Conservation (phyloP, 768 basidiomycete genomes). For the Tulasnella sp. region DNA sequence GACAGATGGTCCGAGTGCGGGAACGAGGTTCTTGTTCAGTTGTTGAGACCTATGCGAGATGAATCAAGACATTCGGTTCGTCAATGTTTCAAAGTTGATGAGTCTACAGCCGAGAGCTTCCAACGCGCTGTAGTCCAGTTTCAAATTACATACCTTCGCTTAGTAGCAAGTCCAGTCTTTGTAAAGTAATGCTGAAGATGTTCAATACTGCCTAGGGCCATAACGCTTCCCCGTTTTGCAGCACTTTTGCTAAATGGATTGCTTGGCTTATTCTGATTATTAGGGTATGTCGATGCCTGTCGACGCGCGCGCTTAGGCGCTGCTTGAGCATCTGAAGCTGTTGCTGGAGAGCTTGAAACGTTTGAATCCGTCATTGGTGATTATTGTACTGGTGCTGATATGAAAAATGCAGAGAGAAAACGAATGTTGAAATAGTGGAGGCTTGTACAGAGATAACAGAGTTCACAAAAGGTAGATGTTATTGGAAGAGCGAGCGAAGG, state of each 20-base stretch:
- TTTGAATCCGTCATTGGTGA: too few species aligned
- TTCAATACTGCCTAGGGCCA: conserved; percentile 90
- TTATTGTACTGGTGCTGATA: too few species aligned
- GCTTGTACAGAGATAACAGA: too few species aligned
- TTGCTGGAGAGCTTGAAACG: too few species aligned
- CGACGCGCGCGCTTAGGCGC: conserved; percentile 35
- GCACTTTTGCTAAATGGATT: conserved; percentile 86
- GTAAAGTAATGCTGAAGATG: conserved; percentile 93
- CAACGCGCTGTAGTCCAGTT: not conserved
- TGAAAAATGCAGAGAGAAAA: too few species aligned
- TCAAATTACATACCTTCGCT: conserved; percentile 39
- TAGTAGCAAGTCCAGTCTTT: conserved; percentile 65
- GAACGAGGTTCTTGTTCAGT: conserved; percentile 39
- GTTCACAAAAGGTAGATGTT: too few species aligned
- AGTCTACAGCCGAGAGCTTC: too few species aligned
- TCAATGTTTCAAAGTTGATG: not conserved
- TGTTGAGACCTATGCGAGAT: not conserved
- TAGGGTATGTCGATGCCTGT: conserved; percentile 66
- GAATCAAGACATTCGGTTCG: not conserved
- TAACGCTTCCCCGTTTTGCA: conserved; percentile 84
- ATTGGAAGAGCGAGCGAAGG: too few species aligned
- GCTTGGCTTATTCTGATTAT: conserved; percentile 59
- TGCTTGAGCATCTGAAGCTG: too few species aligned
- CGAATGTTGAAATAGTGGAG: too few species aligned
- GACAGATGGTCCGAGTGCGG: conserved; percentile 47